Evolutionary conservation across 768 basidiomycete genomes (phyloP), one percentile per base, ranked within the genome.

Genomic region (Sistotremastrum niveocremeum): DNA sequence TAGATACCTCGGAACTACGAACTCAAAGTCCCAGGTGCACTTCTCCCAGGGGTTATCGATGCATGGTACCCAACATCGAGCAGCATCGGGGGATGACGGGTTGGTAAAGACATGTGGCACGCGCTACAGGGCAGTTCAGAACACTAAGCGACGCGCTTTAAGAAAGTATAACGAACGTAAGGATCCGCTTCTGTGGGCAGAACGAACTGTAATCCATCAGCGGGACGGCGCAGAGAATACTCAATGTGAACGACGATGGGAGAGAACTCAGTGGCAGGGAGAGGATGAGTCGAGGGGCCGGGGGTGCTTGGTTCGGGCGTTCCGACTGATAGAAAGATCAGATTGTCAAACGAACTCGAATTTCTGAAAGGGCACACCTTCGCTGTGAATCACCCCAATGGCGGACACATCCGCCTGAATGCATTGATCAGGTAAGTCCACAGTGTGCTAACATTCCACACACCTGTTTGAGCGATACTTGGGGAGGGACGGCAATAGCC

Each of bases 41-140:
- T 88, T 82, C 62, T 95, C 93, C 87, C 90, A 94, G 20, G 90
- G 63, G 54, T 78, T 86, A 61, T 99, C 95, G 12, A 97, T 63
- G 56, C 95, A 99, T 9, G 95, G 95, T n/a, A 97, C 81, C 95
- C 95, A 99, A 55, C 88, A 91, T 56, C 95, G 72, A n/a, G 94
- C 91, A 11, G 88, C 74, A 57, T 93, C 88, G 5, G 90, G 81
- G 6, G 81, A 82, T 0, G 86, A 84, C 1, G 90, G 81, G 4
- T 81, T 83, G 3, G 91, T 89, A 57, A 84, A 98, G 39, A 84
- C 82, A 64, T 98, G 95, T 41, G 94, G 94, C 49, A 91, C 79
- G 52, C 87, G 84, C 88, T 94, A 48, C 6, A 41, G 9, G 37
- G 31, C 30, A 39, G n/a, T 28, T 47, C 12, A 33, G 42, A 11